phyloP scores from a whole-genome alignment of 2,329 filamentous ascomycete species.

The Fusarium sulawesiense region DNA sequence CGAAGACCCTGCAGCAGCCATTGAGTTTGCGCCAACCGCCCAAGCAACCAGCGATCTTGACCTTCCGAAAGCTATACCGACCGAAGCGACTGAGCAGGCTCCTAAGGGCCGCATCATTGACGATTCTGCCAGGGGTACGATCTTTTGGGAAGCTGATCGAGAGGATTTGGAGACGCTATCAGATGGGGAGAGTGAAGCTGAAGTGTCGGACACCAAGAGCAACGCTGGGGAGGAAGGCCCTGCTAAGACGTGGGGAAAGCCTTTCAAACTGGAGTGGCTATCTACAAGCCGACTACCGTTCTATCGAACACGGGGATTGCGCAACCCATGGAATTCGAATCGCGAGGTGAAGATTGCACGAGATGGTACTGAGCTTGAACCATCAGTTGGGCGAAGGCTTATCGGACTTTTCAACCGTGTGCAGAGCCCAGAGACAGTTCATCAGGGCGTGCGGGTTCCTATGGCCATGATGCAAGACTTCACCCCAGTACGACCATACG shows the following conservation, averaged over 20 bases:
- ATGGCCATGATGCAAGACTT: constrained; percentile 55
- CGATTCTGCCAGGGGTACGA: constrained; percentile 91
- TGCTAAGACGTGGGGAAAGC: constrained; percentile 84
- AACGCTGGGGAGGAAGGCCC: constrained; percentile 56
- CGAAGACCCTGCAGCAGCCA: constrained; percentile 76
- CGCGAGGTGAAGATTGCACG: constrained; percentile 95
- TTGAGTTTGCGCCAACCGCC: constrained; percentile 75
- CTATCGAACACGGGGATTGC: constrained; percentile 84
- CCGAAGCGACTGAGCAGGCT: constrained; percentile 79
- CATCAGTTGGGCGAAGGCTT: constrained; percentile 79
- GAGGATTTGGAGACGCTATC: constrained; percentile 62
- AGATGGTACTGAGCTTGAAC: constrained; percentile 93
- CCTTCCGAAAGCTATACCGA: constrained; percentile 81
- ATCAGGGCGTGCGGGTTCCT: constrained; percentile 48
- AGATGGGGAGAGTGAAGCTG: constrained; percentile 55
- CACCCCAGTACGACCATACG: constrained; percentile 53
- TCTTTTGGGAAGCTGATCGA: constrained; percentile 91
- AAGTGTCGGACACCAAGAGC: constrained; percentile 53
- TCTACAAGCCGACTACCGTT: constrained; percentile 87
- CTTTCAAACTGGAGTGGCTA: constrained; percentile 91
- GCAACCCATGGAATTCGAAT: constrained; percentile 96
- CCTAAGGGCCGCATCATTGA: constrained; percentile 90
- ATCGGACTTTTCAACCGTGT: constrained; percentile 80
- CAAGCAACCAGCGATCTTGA: constrained; percentile 71
- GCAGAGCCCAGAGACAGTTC: constrained; percentile 54